These are phyloP conservation scores for Carex kokanica DNA, from an alignment of 176 grass and related monocot genomes.

Conservation along the genomic window DNA sequence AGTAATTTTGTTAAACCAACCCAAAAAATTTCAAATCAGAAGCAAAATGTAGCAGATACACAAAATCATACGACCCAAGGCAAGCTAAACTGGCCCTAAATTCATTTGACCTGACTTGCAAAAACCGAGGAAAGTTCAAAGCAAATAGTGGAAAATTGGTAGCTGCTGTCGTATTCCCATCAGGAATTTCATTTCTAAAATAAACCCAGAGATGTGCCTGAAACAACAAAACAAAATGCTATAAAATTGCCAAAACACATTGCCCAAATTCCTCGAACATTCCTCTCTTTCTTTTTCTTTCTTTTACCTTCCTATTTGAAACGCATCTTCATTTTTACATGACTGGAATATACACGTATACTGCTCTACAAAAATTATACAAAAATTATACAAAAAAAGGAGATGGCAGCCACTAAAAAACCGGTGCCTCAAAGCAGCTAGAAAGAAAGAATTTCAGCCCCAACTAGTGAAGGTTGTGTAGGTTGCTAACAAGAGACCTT, in stretches of 20 bases:
- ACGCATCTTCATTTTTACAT: constrained; percentile 12
- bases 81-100: neutral
- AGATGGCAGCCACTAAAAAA: constrained; percentile 14
- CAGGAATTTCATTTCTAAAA: neutral
- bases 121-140: neutral
- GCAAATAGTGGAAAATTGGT: neutral
- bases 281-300: neutral
- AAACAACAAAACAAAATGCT: constrained; percentile 10
- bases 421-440: neutral
- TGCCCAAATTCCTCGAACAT: neutral
- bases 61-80: neutral
- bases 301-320: constrained; percentile 5
- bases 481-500: neutral
- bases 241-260: neutral
- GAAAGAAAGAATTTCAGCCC: neutral
- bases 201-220: neutral
- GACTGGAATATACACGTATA: constrained; percentile 26
- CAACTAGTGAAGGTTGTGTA: neutral
- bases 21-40: neutral
- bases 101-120: neutral
- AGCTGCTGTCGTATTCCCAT: neutral
- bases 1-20: neutral
- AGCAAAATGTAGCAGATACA: neutral
- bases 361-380: constrained; percentile 19
- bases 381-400: constrained; percentile 22